Evolutionary conservation across 768 basidiomycete genomes (phyloP).

Genomic region (Leccinum ochraceum): DNA sequence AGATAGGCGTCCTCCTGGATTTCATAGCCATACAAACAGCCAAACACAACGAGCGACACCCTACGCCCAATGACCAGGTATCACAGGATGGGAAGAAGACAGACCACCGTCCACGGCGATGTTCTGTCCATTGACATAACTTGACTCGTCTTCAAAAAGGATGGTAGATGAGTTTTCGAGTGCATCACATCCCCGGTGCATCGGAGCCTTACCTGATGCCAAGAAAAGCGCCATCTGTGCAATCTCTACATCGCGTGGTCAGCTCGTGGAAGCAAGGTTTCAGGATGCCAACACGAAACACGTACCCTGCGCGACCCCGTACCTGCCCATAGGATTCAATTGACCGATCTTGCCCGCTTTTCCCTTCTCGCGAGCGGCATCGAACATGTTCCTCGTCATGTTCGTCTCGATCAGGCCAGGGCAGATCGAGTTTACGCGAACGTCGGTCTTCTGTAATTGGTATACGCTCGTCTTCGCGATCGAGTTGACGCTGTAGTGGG

Average conservation of each 20-base stretch:
- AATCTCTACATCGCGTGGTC: conserved; percentile 58
- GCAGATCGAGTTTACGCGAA: conserved; percentile 89
- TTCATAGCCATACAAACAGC: not conserved
- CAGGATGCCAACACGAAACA: conserved; percentile 3
- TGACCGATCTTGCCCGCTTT: conserved; percentile 73
- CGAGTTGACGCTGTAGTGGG: conserved; percentile 68
- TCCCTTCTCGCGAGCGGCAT: conserved; percentile 73
- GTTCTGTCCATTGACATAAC: conserved; percentile 90
- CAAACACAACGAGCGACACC: conserved; percentile 2
- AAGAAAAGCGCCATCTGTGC: conserved; percentile 84
- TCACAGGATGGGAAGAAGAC: conserved; percentile 74
- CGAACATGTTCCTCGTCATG: conserved; percentile 82
- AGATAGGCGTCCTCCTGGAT: not conserved
- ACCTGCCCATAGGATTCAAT: conserved; percentile 81
- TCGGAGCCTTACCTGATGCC: conserved; percentile 66
- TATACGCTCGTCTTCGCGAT: conserved; percentile 82
- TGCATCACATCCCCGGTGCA: not conserved
- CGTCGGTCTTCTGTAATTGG: conserved; percentile 77
- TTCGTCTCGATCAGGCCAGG: conserved; percentile 93
- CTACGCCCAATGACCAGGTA: conserved; percentile 73
- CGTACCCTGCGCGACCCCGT: conserved; percentile 77
- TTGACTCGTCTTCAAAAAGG: conserved; percentile 67
- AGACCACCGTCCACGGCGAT: conserved; percentile 87
- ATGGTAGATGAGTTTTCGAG: conserved; percentile 11
- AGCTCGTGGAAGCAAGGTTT: conserved; percentile 18